Evolutionary conservation across 139 green algal genomes (phyloP).

Genomic region (Chlamydomonas sphaeroides): DNA sequence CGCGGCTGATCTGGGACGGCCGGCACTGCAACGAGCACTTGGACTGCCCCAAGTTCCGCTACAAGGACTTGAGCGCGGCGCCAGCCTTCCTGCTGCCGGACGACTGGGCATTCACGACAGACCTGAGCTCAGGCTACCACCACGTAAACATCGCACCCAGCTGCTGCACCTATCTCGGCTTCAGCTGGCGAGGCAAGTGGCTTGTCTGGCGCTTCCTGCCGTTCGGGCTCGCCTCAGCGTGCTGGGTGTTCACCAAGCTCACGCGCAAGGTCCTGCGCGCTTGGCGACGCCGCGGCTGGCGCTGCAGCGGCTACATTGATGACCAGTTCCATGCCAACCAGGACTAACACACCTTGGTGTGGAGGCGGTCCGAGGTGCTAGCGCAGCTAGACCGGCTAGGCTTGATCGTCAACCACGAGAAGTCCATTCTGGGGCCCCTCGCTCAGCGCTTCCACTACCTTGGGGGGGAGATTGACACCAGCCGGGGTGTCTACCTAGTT

Average conservation of each 20-base stretch:
- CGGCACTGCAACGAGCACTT: no score
- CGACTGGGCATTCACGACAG: conserved; percentile 12
- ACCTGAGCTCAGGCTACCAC: conserved; percentile 22
- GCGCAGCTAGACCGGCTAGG: background rate
- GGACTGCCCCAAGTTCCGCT: no score
- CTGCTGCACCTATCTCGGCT: conserved; percentile 11
- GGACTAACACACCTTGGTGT: background rate
- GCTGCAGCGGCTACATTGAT: conserved; percentile 6
- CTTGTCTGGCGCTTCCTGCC: no score
- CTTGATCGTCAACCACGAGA: background rate
- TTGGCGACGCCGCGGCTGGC: background rate
- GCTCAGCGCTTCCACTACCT: conserved; percentile 3
- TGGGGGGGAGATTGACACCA: conserved; percentile 1
- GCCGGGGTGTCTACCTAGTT: background rate
- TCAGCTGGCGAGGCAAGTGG: background rate
- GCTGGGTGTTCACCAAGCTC: conserved; percentile 40
- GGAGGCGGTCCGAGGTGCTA: background rate
- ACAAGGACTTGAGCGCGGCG: no score
- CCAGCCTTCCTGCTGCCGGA: conserved; percentile 1
- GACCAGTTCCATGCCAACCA: background rate
- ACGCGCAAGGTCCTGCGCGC: background rate
- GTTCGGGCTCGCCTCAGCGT: conserved; percentile 15
- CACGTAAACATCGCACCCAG: background rate
- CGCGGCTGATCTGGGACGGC: conserved; percentile 14
- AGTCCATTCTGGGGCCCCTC: background rate